Conservation (phyloP, 1,284 basidiomycete genomes). For the Apiotrichum siamense region DNA sequence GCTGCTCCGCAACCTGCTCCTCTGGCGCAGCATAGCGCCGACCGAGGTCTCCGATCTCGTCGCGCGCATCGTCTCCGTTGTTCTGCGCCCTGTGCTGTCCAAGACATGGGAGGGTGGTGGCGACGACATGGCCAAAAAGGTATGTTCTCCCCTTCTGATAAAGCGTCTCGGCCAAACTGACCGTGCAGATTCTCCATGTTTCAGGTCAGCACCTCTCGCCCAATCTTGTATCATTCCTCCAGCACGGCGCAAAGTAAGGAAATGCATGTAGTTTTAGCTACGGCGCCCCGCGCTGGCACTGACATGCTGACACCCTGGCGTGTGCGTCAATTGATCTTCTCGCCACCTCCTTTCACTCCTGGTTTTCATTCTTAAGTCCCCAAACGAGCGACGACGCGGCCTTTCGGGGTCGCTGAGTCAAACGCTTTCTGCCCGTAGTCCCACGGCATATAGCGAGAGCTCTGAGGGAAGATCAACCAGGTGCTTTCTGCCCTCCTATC, state of each 20-base stretch:
- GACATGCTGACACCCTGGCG: not conserved
- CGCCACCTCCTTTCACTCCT: not conserved
- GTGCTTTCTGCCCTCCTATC: conserved; percentile 34
- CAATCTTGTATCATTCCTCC: conserved; percentile 28
- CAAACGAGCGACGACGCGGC: conserved; percentile 4
- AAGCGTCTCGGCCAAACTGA: no score
- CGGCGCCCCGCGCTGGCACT: not conserved
- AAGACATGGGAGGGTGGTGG: conserved; percentile 86
- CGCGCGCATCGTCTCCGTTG: conserved; percentile 56
- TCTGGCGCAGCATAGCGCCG: conserved; percentile 68
- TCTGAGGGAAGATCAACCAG: conserved; percentile 22
- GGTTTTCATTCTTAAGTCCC: not conserved
- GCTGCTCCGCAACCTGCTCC: conserved; percentile 63
- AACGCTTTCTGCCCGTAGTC: conserved; percentile 2
- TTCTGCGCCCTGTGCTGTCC: conserved; percentile 63
- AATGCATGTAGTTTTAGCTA: conserved; percentile 7
- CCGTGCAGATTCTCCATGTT: conserved; percentile 16
- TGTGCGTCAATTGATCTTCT: not conserved
- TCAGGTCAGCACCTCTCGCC: conserved; percentile 20
- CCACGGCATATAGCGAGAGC: conserved; percentile 2
- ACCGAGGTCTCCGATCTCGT: conserved; percentile 59
- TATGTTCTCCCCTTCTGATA: conserved; percentile 37
- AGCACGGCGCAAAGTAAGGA: conserved; percentile 21
- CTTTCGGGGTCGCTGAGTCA: not conserved
- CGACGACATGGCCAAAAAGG: conserved; percentile 58